phyloP scores from a whole-genome alignment of 163 green algal species.

The Chloroidium sp. region DNA sequence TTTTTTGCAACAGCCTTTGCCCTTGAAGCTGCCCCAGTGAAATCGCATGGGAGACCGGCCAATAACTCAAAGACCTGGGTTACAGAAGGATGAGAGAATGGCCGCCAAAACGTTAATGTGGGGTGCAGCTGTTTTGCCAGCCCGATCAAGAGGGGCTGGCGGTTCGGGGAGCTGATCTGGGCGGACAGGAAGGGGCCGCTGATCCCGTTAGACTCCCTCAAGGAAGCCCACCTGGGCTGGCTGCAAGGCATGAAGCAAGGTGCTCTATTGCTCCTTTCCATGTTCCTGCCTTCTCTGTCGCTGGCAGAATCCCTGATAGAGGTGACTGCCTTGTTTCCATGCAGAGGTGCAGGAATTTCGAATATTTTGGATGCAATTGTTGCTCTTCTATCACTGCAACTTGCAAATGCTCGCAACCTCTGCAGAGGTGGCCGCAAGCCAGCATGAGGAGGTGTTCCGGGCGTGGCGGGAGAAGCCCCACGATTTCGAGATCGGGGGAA shows the following conservation, averaged over 20 bases:
- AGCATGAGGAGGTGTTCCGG: constrained; percentile 16
- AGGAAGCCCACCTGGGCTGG: constrained; percentile 52
- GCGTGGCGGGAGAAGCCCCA: constrained; percentile 45
- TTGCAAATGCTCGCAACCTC: background rate
- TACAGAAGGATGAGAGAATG: too few relatives aligned
- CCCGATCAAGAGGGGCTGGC: constrained; percentile 42
- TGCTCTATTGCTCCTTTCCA: constrained; percentile 4
- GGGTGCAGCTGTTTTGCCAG: constrained; percentile 48
- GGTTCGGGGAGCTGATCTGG: constrained; percentile 60
- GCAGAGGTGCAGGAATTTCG: too few relatives aligned
- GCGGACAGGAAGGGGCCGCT: constrained; percentile 28
- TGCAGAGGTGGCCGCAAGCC: constrained; percentile 18
- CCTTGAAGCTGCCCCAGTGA: background rate
- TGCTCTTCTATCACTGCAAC: too few relatives aligned
- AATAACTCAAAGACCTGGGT: too few relatives aligned
- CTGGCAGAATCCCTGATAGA: too few relatives aligned
- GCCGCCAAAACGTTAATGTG: background rate
- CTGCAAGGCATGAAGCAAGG: constrained; percentile 58
- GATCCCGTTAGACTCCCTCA: constrained; percentile 32
- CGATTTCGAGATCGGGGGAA: constrained; percentile 45
- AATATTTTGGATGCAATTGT: too few relatives aligned
- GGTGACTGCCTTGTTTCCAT: too few relatives aligned
- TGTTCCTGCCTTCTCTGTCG: background rate
- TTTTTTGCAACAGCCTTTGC: background rate
- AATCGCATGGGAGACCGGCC: background rate